These are phyloP conservation scores for Fusarium denticulatum DNA, from an alignment of 2,329 filamentous ascomycete genomes.

Conservation along the genomic window DNA sequence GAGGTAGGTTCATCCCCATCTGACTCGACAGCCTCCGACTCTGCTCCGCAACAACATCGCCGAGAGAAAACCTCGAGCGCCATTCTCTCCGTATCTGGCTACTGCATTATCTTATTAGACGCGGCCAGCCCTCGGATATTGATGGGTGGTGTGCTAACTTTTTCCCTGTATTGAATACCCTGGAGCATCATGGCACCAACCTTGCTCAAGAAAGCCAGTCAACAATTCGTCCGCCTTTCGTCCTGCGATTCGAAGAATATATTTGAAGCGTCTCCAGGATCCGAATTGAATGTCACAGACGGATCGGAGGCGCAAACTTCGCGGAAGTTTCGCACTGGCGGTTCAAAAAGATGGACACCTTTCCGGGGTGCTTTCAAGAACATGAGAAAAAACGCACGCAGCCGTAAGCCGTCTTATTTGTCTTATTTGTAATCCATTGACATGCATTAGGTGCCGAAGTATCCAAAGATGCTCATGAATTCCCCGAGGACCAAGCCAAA, in stretches of 20 bases:
- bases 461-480: slow-evolving; percentile 21
- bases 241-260: slow-evolving; percentile 26
- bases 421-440: background rate
- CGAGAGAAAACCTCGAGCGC: background rate
- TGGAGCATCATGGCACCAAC: slow-evolving; percentile 44
- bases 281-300: slow-evolving; percentile 6
- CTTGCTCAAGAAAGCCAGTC: slow-evolving; percentile 41
- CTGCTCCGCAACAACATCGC: background rate
- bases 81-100: slow-evolving; percentile 8
- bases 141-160: slow-evolving; percentile 15
- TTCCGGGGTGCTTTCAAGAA: slow-evolving; percentile 48
- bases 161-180: slow-evolving; percentile 10
- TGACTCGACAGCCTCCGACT: background rate
- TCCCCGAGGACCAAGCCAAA: slow-evolving; percentile 1
- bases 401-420: slow-evolving; percentile 24
- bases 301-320: slow-evolving; percentile 9
- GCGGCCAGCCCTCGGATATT: background rate
- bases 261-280: slow-evolving; percentile 4
- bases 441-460: slow-evolving; percentile 38
- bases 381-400: slow-evolving; percentile 45
- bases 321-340: slow-evolving; percentile 41
- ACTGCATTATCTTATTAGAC: background rate
- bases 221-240: slow-evolving; percentile 35
- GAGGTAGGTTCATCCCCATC: background rate
- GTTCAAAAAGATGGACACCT: slow-evolving; percentile 49